Evolutionary conservation across 2,329 filamentous ascomycete species (phyloP).

Genomic region (Colletotrichum tofieldiae): DNA sequence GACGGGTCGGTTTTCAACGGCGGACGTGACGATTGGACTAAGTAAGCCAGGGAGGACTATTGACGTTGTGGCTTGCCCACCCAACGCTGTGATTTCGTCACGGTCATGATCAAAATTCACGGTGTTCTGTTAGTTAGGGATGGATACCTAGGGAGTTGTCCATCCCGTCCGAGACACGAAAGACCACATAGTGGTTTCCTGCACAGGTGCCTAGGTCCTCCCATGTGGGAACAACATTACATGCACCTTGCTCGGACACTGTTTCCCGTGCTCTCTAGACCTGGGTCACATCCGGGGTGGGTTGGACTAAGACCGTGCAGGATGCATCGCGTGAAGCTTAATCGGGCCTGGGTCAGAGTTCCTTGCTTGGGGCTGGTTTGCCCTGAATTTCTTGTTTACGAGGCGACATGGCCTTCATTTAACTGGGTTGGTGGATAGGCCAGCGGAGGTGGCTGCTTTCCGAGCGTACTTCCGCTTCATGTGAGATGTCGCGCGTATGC

Average conservation of each 20-base stretch:
- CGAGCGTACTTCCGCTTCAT: too few relatives aligned
- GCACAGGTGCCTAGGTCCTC: background rate
- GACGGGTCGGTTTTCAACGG: conserved; percentile 3
- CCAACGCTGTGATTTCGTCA: background rate
- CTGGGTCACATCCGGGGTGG: conserved; percentile 17
- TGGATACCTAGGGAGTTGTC: too few relatives aligned
- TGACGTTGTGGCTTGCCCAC: conserved; percentile 33
- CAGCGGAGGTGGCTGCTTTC: too few relatives aligned
- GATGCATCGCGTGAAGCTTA: conserved; percentile 17
- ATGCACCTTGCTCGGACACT: background rate
- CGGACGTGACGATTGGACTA: background rate
- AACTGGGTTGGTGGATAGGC: too few relatives aligned
- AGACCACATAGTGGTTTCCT: background rate
- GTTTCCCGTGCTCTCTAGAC: background rate
- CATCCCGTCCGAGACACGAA: background rate
- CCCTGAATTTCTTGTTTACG: conserved; percentile 17
- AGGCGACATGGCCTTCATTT: too few relatives aligned
- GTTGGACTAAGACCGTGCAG: background rate
- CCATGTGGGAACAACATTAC: background rate
- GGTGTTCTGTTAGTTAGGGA: background rate
- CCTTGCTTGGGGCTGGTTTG: conserved; percentile 6
- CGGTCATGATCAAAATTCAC: background rate
- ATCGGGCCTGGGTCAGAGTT: background rate
- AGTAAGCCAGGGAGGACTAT: conserved; percentile 16
- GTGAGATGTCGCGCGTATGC: too few relatives aligned